Conservation (phyloP, 768 basidiomycete genomes). For the Hortiboletus campestris region DNA sequence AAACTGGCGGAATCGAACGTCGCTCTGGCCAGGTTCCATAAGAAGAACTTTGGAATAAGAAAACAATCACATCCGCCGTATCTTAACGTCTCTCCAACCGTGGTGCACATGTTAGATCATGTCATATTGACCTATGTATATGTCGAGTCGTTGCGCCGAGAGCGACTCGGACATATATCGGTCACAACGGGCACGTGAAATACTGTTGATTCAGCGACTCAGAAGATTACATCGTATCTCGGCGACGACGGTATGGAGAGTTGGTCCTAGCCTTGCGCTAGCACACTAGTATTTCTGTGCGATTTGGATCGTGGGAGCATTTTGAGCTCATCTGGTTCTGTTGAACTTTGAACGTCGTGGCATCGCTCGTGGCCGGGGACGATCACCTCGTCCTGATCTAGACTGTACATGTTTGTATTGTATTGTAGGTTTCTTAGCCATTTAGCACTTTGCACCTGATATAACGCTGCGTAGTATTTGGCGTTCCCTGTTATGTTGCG, state of each 20-base stretch:
- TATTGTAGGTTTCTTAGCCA: not conserved
- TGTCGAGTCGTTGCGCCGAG: slow-evolving; percentile 25
- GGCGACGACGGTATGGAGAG: not conserved
- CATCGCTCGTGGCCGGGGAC: not conserved
- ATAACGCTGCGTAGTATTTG: not conserved
- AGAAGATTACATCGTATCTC: not conserved
- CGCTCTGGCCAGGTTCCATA: slow-evolving; percentile 21
- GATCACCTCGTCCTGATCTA: not conserved
- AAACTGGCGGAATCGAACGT: slow-evolving; percentile 13
- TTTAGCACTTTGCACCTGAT: not conserved
- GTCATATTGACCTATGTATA: slow-evolving; percentile 29
- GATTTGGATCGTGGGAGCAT: not conserved
- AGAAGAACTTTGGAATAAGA: slow-evolving; percentile 23
- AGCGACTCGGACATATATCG: slow-evolving; percentile 16
- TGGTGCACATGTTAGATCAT: slow-evolving; percentile 25
- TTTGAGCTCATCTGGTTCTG: not conserved
- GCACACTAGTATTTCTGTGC: not conserved
- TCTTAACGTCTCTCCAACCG: slow-evolving; percentile 22
- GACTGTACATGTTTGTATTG: not conserved
- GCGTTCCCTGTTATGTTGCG: too few species aligned
- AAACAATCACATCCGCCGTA: slow-evolving; percentile 25
- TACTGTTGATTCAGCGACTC: not conserved
- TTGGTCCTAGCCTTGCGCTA: not conserved
- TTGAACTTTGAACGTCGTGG: too few species aligned
- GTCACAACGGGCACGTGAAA: not conserved